phyloP scores from a whole-genome alignment of 225 moss, liverwort and hornwort genomes.

The Pleurozium schreberi region DNA sequence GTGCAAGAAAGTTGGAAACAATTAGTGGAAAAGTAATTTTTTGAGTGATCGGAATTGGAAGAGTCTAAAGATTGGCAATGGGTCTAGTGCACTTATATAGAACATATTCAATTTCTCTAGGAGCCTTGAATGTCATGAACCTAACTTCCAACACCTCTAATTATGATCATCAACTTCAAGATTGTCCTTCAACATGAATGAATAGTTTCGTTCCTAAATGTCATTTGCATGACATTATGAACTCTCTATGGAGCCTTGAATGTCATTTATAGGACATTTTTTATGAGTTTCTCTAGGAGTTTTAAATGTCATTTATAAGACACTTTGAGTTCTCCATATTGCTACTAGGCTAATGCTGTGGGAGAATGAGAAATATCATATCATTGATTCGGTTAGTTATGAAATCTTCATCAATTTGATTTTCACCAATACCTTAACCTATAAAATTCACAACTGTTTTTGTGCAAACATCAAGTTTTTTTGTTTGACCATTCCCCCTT shows the following conservation, averaged over 20 bases:
- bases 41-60: too few species aligned
- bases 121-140: not conserved
- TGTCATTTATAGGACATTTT: not conserved
- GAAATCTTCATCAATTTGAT: not conserved
- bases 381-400: accelerated
- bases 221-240: not conserved
- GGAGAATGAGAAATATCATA: not conserved
- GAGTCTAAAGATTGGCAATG: too few species aligned
- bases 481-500: accelerated
- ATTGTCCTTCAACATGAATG: accelerated
- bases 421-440: too few species aligned
- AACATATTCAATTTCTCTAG: not conserved
- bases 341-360: accelerated
- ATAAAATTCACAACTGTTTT: too few species aligned
- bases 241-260: not conserved
- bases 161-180: not conserved
- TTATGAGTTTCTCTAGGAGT: too few species aligned
- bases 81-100: too few species aligned
- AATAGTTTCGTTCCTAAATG: not conserved
- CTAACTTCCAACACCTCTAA: not conserved
- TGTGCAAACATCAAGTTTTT: accelerated
- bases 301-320: not conserved
- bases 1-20: too few species aligned
- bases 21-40: too few species aligned
- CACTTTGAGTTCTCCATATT: too few species aligned